These are phyloP conservation scores for Erythrobasidium yunnanense DNA, from an alignment of 768 basidiomycete species.

Conservation along the genomic window DNA sequence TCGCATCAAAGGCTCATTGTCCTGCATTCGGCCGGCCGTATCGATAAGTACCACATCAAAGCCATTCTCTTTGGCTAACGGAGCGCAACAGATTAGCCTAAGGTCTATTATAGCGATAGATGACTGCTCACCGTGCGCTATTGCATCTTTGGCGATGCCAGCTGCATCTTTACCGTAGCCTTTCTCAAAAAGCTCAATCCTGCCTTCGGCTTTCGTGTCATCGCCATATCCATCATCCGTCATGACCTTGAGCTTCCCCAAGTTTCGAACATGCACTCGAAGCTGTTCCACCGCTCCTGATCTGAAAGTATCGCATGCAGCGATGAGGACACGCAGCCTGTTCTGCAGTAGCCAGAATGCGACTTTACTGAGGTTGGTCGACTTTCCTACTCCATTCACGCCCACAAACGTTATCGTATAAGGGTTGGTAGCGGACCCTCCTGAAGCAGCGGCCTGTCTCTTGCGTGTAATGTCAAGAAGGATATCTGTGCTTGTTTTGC, in stretches of 20 bases:
- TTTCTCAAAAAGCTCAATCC: conserved; percentile 85
- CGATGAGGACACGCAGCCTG: conserved; percentile 79
- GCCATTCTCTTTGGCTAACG: conserved; percentile 66
- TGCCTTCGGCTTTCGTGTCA: conserved; percentile 52
- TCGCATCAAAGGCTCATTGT: conserved; percentile 98
- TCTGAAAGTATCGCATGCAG: conserved; percentile 97
- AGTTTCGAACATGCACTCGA: conserved; percentile 86
- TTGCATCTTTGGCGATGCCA: conserved; percentile 90
- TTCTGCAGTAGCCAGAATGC: conserved; percentile 99
- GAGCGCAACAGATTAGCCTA: neutral
- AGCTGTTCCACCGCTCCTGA: conserved; percentile 93
- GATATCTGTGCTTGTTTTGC: conserved; percentile 93
- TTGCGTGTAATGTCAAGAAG: conserved; percentile 85
- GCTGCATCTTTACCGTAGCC: conserved; percentile 99
- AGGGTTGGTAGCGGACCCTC: conserved; percentile 46
- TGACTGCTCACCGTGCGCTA: conserved; percentile 58
- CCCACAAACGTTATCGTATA: conserved; percentile 95
- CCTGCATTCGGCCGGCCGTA: conserved; percentile 97
- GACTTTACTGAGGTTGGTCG: conserved; percentile 93
- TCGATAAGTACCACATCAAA: conserved; percentile 97
- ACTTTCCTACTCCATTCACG: conserved; percentile 98
- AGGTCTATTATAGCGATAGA: neutral
- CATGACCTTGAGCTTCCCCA: conserved; percentile 59
- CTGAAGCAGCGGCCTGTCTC: conserved; percentile 46
- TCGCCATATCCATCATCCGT: conserved; percentile 42